A percentile compares a stretch with the other conserved stretches of the same genome.
These are phyloP conservation scores for Ambrosia trifida DNA, from an alignment of 129 eudicot genomes.

Conservation along the genomic window DNA sequence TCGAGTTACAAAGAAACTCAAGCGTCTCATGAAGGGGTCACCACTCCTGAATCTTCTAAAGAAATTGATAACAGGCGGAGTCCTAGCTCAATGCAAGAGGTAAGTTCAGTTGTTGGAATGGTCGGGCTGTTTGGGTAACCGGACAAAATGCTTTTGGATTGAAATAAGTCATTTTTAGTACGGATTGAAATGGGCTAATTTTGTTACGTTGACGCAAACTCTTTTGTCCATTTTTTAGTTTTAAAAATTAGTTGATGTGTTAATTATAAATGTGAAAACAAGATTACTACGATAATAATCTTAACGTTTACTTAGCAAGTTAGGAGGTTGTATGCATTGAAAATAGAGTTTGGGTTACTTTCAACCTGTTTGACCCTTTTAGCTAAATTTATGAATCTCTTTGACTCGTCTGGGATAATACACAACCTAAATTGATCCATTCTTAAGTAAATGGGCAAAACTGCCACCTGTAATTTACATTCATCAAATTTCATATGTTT, in stretches of 20 bases:
- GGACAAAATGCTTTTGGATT: neutral
- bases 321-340: neutral
- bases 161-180: neutral
- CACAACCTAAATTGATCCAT: neutral
- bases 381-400: neutral
- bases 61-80: constrained; percentile 26
- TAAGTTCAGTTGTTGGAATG: constrained; percentile 22
- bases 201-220: neutral
- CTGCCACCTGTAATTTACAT: neutral
- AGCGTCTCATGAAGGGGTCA: constrained; percentile 27
- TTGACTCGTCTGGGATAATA: neutral
- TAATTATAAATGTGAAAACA: constrained; percentile 2
- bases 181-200: neutral
- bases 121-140: neutral
- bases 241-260: neutral
- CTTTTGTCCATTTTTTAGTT: neutral
- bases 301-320: neutral
- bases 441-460: neutral
- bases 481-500: constrained; percentile 14
- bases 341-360: neutral
- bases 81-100: constrained; percentile 50
- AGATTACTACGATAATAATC: neutral
- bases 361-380: neutral
- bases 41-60: constrained; percentile 35
- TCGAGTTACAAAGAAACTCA: constrained; percentile 39